These are phyloP conservation scores for Porcisia deanei DNA, from an alignment of 208 protist species.

Conservation along the genomic window DNA sequence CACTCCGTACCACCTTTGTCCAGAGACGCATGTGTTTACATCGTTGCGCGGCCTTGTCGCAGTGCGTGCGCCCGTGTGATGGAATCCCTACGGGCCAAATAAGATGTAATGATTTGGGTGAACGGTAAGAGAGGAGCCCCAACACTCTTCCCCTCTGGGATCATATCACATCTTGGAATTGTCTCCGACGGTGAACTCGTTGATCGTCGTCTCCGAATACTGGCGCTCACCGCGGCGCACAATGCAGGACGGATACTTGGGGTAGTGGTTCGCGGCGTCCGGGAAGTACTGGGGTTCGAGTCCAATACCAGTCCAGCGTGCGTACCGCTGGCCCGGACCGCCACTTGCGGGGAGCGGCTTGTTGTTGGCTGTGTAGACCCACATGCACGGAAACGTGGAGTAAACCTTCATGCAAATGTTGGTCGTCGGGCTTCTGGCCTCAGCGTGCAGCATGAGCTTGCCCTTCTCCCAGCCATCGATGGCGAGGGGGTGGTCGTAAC, in stretches of 20 bases:
- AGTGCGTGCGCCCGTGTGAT: neutral
- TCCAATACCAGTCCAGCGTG: conserved; percentile 36
- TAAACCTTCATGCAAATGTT: conserved; percentile 61
- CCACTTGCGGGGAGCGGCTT: conserved; percentile 42
- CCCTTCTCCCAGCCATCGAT: conserved; percentile 45
- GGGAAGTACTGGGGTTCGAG: conserved; percentile 64
- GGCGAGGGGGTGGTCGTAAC: conserved; percentile 58
- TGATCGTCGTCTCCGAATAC: conserved; percentile 50
- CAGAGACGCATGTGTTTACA: neutral
- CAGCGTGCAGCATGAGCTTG: conserved; percentile 44
- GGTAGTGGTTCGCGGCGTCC: conserved; percentile 41
- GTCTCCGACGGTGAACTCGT: conserved; percentile 47
- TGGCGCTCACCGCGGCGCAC: conserved; percentile 42
- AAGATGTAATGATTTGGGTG: neutral
- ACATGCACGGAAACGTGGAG: conserved; percentile 60
- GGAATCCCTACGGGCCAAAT: neutral
- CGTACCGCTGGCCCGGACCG: conserved; percentile 47
- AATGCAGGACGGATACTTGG: conserved; percentile 36
- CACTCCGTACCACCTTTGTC: neutral
- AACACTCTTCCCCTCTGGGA: too few relatives aligned
- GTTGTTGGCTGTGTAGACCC: conserved; percentile 78
- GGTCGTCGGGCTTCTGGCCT: conserved; percentile 44
- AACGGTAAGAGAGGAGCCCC: neutral
- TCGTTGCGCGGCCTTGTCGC: neutral
- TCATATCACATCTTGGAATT: conserved; percentile 21